Conservation (phyloP, 495 filamentous ascomycete genomes). For the Talaromyces adpressus region DNA sequence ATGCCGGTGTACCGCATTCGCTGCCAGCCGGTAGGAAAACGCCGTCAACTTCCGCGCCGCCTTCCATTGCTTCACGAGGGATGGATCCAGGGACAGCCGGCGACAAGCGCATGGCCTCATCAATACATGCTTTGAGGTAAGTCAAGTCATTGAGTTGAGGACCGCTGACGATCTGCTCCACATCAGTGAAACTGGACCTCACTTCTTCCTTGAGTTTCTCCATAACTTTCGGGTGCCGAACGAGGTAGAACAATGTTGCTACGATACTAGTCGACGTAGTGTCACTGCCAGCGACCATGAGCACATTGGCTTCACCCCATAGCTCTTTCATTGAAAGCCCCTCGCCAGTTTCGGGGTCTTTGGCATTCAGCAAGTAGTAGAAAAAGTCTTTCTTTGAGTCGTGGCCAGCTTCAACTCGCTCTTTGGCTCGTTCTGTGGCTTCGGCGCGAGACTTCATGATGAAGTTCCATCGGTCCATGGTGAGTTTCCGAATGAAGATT, state of each 20-base stretch:
- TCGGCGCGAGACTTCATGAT: constrained; percentile 53
- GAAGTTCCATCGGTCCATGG: constrained; percentile 51
- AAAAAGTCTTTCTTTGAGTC: constrained; percentile 61
- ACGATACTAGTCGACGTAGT: constrained; percentile 52
- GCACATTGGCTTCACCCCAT: constrained; percentile 63
- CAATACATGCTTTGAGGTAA: constrained; percentile 56
- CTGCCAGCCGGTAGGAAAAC: constrained; percentile 44
- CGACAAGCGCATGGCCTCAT: constrained; percentile 58
- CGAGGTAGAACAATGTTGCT: constrained; percentile 57
- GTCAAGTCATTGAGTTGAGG: constrained; percentile 36
- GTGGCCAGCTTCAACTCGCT: constrained; percentile 35
- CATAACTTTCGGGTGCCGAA: constrained; percentile 39
- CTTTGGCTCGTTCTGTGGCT: constrained; percentile 47
- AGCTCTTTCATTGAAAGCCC: constrained; percentile 61
- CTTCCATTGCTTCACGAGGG: constrained; percentile 49
- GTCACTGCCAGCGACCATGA: constrained; percentile 52
- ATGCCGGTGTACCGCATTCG: constrained; percentile 45
- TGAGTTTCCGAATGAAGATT: constrained; percentile 51
- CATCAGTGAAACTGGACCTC: constrained; percentile 39
- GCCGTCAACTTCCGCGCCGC: constrained; percentile 47
- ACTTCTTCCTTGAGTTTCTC: constrained; percentile 43
- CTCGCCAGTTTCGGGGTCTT: constrained; percentile 52
- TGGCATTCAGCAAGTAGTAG: constrained; percentile 50
- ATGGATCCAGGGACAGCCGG: constrained; percentile 53
- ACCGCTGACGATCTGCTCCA: constrained; percentile 50